Base-by-base conservation (phyloP, 1,284 basidiomycete species). In the Boletus semigastroideus region DNA sequence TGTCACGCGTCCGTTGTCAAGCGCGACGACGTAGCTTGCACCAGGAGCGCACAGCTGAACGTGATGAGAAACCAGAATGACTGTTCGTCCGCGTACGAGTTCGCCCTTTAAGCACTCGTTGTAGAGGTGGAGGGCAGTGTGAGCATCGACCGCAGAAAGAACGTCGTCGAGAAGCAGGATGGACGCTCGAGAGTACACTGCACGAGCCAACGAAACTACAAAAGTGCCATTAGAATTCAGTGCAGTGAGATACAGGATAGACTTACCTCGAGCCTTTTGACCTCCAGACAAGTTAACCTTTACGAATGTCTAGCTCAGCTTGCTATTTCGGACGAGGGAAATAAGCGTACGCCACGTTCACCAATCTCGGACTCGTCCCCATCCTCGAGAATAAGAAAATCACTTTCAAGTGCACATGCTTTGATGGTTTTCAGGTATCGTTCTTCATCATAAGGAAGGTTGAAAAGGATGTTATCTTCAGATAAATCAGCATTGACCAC, bases 361-460 rank as follows among this genome's bases (percentile, higher is more conserved):
- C 92, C 92, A 52, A 94, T 93, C 68, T 95, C 91, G 0, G 94
- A 91, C 65, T 92, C 83, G 62, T 98, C 95, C 5, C 94, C 93
- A 64, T 97, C 94, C 69, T 98, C 95, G 25, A 98, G 77, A 49
- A 98, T 94, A 51, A 87, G 80, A 41, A 98, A 78, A 67, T 99
- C 96, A 37, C 80, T 80, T 28, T 87, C 74, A 17, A 92, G 74
- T 0, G 86, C 84, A 59, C 88, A 92, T 52, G 77, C 81, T 28
- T 54, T 42, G 40, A 70, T 52, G 34, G 56, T 67, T 45, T 66
- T 67, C 31, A 51, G 44, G 72, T 97, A 94, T 34, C 94, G 80
- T 47, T 84, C 79, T 61, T 87, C 82, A 55, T 92, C 79, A 59
- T 80, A 92, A 0, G 92, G 92, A 22, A 92, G 75, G 52, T 86